Evolutionary conservation across 2,329 filamentous ascomycete species (phyloP), one percentile per base, ranked within the genome.

Genomic region (Pyrenochaeta sp.): DNA sequence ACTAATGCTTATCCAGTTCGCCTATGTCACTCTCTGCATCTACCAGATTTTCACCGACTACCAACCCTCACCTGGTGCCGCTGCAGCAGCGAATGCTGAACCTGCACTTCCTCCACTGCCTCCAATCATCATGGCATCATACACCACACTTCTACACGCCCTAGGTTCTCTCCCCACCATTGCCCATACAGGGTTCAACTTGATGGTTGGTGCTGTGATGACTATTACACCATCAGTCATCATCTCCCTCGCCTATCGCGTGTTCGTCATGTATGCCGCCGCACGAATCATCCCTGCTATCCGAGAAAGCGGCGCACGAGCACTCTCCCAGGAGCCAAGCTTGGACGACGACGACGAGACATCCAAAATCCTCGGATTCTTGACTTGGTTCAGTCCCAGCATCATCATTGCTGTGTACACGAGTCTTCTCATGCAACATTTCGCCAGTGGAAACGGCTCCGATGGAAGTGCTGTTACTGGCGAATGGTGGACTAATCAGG

Each of bases 41-140:
- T 99, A 97, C 75, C 94, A 99, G 72, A 97, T 97, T 71, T 97
- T 97, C 72, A 99, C 94, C 62, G 94, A 99, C 74, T 97, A 97
- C 74, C 84, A 93, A 58, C 91, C 94, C 3, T 92, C 89, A 4
- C 84, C 72, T 10, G 77, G 60, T 24, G 66, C 81, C 19, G 76
- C 80, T 21, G 80, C 84, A 20, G 69, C 71, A 11, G 72, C 78
- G 3, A 80, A 80, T 32, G 74, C 75, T 10, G 88, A 95, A 48
- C 85, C 89, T n/a, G 92, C 96, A 18, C 94, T 97, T 50, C 94
- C 94, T 26, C 94, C 94, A n/a, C 80, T 99, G 29, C 94, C 94
- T 10, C 94, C 94, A 1, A 91, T 97, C 54, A 93, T 99, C 71
- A 97, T 97, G 93, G 94, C 93, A 4, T 96, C 92, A 6, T 97